These are phyloP conservation scores for Babesia ovata DNA, from an alignment of 169 alveolate genomes.

Conservation along the genomic window DNA sequence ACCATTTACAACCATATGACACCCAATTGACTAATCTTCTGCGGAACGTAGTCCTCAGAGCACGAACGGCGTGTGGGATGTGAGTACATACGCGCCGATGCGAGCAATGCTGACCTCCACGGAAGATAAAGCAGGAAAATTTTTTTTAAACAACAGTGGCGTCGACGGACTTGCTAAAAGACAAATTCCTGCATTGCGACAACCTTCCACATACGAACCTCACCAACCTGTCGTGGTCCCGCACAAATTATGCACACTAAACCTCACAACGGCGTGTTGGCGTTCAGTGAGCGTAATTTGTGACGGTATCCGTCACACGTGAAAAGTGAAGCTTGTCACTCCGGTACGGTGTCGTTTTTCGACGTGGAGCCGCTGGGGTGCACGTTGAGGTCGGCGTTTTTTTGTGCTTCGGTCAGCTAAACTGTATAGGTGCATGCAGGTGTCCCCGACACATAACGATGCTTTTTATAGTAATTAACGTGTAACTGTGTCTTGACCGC, in stretches of 20 bases:
- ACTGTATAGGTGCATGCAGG: slow-evolving; percentile 27
- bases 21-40: not conserved
- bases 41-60: not conserved
- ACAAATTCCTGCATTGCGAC: not conserved
- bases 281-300: not conserved
- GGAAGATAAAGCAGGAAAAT: not conserved
- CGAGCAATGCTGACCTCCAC: not conserved
- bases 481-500: not conserved
- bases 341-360: not conserved
- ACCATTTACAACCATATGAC: not conserved
- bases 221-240: slow-evolving; percentile 31
- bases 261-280: slow-evolving; percentile 3
- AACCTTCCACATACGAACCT: slow-evolving; percentile 30
- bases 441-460: not conserved
- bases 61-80: not conserved
- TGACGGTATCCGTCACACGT: no score
- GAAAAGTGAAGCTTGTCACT: not conserved
- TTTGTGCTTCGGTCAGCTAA: slow-evolving; percentile 3
- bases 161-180: not conserved
- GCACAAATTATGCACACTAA: slow-evolving; percentile 27
- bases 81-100: not conserved
- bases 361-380: slow-evolving; percentile 10
- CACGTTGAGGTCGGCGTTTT: slow-evolving; percentile 2
- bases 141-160: not conserved
- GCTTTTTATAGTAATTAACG: not conserved